Base-by-base conservation (phyloP, 164 flowering plant species). In the Saururus chinensis region DNA sequence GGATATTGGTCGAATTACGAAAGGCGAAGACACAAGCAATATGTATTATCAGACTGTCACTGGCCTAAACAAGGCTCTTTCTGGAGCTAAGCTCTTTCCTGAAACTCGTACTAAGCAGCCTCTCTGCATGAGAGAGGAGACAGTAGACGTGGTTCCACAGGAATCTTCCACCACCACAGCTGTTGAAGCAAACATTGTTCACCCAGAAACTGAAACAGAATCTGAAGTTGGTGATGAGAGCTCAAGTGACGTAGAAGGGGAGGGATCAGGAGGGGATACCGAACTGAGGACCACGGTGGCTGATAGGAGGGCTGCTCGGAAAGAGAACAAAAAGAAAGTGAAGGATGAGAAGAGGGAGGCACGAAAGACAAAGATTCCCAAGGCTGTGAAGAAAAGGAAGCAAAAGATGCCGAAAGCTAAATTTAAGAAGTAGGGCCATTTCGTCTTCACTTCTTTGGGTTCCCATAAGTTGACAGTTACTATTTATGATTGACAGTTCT, bases 301-400 rank as follows among this genome's bases (percentile, higher is more conserved):
- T 0, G 96, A 95, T 30, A 85, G 67, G 68, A 88, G 77, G 71
- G 83, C 92, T 20, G 97, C 96, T 0, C 77, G 97, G 57, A 95
- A 95, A 64, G 96, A 88, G 79, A 79, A 91, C 77, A 95, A 95
- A 68, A 91, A 87, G 90, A 91, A 85, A 63, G 97, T 88, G 8
- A 95, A 89, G 73, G 99, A 90, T 70, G 97, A 90, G 82, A 90
- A 93, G 78, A 82, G 97, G 67, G 99, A 95, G 64, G 78, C 95
- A 59, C 71, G 99, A 30, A 88, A 87, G 77, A 86, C 69, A 19
- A 95, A 95, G 70, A 75, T 81, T 8, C 96, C 97, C 0, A 95
- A 95, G 69, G 91, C 99, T 55, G 75, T 85, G 40, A 95, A 91
- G 80, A 95, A 89, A 68, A 79, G 84, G 59, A 88, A 86, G 84